Conservation (phyloP, 768 basidiomycete species). For the Saitozyma podzolica region DNA sequence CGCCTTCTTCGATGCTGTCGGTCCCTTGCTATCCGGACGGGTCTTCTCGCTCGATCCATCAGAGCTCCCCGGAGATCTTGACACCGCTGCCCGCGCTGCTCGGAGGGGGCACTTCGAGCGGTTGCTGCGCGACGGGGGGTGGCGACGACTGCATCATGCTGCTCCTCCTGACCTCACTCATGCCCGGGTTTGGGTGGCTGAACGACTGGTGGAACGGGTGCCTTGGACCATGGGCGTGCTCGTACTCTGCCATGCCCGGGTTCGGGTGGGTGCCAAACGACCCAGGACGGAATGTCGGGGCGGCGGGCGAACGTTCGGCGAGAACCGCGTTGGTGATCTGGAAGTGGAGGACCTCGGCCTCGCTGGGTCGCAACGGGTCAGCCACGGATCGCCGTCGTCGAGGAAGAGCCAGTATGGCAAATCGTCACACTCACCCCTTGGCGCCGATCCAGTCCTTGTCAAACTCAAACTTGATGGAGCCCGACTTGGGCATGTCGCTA, state of each 20-base stretch:
- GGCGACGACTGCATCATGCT: too few relatives aligned
- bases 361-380: constrained; percentile 17
- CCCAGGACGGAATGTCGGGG: constrained; percentile 1
- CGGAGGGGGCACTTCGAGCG: too few relatives aligned
- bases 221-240: background rate
- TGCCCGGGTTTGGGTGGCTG: too few relatives aligned
- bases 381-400: background rate
- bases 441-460: constrained; percentile 52
- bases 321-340: constrained; percentile 33
- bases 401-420: background rate
- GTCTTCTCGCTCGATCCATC: too few relatives aligned
- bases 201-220: too few relatives aligned
- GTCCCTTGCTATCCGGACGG: too few relatives aligned
- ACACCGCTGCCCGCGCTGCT: too few relatives aligned
- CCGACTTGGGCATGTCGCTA: constrained; percentile 28
- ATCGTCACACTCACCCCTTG: constrained; percentile 38
- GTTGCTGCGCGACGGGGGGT: too few relatives aligned
- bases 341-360: constrained; percentile 44
- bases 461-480: constrained; percentile 46
- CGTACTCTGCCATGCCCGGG: constrained; percentile 3
- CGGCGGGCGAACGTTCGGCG: background rate
- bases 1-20: too few relatives aligned
- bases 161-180: too few relatives aligned
- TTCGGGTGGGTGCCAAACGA: background rate
- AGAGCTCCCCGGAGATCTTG: too few relatives aligned